Evolutionary conservation across 192 early-diverging fungal genomes (phyloP), one percentile per base, ranked within the genome.

Genomic region (Cetraspora pellucida): DNA sequence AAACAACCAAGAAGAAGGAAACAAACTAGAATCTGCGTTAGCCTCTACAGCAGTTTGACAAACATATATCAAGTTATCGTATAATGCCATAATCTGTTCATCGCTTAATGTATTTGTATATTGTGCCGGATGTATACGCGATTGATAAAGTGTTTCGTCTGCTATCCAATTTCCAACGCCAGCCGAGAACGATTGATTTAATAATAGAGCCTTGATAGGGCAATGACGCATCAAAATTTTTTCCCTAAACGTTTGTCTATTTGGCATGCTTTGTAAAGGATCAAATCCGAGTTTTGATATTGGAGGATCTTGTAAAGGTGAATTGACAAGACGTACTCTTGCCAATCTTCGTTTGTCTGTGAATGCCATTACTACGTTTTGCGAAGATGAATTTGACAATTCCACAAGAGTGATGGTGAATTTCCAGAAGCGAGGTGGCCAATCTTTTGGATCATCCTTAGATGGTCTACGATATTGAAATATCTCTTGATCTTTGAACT

Each of bases 151-250:
- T 0, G 93, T 83, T 81, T 94, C 93, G 79, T 95, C 94, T 0
- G 94, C 94, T 14, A 95, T 83, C 94, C 94, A 96, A 81, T 95
- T 96, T 0, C 94, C 94, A 3, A 96, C 86, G 4, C 95, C 95
- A 0, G 93, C 91, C 0, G 86, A 88, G 72, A 96, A 93, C 9
- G 78, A 52, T 63, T 96, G 94, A 58, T 93, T 90, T 17, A 96
- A 84, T 28, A 96, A 80, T 49, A 95, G 76, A 0, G 90, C 82
- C 71, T 96, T 96, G 74, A 96, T 87, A 0, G 91, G 87, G 25
- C 82, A 77, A 1, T 75, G 77, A 17, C 90, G 79, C 52, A 72
- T 74, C 10, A 27, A 27, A 0, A 92, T 77, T 25, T 79, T 14
- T 9, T 59, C 55, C 27, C 43, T 47, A 78, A 95, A 96, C 0